These are phyloP conservation scores for Lichina pygmaea DNA, from an alignment of 495 filamentous ascomycete species.

Conservation along the genomic window DNA sequence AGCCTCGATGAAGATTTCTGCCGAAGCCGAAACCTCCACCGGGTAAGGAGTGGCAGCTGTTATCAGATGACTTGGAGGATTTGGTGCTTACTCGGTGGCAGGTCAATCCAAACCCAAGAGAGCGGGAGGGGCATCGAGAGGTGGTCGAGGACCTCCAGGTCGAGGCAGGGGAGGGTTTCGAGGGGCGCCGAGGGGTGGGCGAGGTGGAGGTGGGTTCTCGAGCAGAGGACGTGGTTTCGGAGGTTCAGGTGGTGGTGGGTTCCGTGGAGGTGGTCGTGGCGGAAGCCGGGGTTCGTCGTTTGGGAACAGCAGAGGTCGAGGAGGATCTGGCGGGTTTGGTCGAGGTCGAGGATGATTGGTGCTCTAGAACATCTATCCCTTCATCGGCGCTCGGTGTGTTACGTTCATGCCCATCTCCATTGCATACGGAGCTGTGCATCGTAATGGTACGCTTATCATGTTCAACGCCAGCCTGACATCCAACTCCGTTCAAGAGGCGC, in stretches of 20 bases:
- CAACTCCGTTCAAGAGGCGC: no score
- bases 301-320: background rate
- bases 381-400: no score
- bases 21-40: slow-evolving; percentile 77
- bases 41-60: slow-evolving; percentile 14
- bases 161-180: slow-evolving; percentile 1
- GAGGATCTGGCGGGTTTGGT: slow-evolving; percentile 14
- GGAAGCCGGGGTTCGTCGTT: slow-evolving; percentile 16
- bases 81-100: slow-evolving; percentile 7
- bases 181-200: slow-evolving; percentile 15
- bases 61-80: slow-evolving; percentile 9
- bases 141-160: slow-evolving; percentile 5
- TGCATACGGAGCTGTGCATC: no score
- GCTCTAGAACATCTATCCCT: no score
- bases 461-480: no score
- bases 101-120: slow-evolving; percentile 30
- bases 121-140: slow-evolving; percentile 23
- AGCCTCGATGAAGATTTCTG: slow-evolving; percentile 33
- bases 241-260: background rate
- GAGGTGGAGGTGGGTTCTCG: slow-evolving; percentile 14
- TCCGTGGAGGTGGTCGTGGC: slow-evolving; percentile 13
- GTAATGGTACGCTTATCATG: no score
- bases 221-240: slow-evolving; percentile 13
- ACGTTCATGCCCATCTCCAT: no score
- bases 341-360: slow-evolving; percentile 6